Conservation (phyloP, 164 flowering plant genomes). For the Annona squamosa region DNA sequence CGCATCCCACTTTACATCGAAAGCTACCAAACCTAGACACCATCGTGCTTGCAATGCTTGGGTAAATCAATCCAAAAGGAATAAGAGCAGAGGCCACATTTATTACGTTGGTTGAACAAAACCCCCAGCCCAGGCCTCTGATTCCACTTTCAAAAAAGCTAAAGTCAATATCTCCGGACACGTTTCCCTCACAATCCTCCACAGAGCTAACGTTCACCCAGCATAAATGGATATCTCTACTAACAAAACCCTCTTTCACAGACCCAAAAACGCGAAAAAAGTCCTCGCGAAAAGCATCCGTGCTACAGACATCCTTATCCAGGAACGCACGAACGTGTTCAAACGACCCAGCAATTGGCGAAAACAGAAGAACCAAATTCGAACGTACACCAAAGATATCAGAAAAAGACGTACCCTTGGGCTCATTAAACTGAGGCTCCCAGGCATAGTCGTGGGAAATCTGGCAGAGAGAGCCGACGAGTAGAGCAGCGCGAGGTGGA, state of each 20-base stretch:
- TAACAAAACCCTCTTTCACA: conserved; percentile 44
- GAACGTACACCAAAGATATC: conserved; percentile 26
- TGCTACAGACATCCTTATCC: conserved; percentile 20
- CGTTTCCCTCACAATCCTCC: conserved; percentile 3
- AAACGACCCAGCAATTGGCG: conserved; percentile 32
- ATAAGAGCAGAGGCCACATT: conserved; percentile 64
- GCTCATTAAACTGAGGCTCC: conserved; percentile 39
- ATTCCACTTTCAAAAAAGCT: conserved; percentile 32
- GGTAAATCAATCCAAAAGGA: conserved; percentile 84
- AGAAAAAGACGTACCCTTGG: conserved; percentile 18
- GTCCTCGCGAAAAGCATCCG: conserved; percentile 20
- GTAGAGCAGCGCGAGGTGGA: conserved; percentile 21
- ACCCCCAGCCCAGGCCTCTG: conserved; percentile 73
- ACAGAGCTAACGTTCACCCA: conserved; percentile 63
- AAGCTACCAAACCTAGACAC: conserved; percentile 10
- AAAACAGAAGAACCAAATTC: conserved; percentile 66
- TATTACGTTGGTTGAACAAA: conserved; percentile 57
- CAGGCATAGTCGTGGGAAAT: conserved; percentile 63
- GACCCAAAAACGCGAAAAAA: conserved; percentile 35
- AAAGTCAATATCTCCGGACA: background rate
- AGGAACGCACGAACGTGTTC: conserved; percentile 30
- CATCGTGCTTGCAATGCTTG: conserved; percentile 45
- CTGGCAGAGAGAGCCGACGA: conserved; percentile 49
- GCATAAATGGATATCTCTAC: conserved; percentile 54
- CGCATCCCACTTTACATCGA: conserved; percentile 12